Conservation (phyloP, 768 basidiomycete genomes). For the Krasilnikovozyma curviuscula region DNA sequence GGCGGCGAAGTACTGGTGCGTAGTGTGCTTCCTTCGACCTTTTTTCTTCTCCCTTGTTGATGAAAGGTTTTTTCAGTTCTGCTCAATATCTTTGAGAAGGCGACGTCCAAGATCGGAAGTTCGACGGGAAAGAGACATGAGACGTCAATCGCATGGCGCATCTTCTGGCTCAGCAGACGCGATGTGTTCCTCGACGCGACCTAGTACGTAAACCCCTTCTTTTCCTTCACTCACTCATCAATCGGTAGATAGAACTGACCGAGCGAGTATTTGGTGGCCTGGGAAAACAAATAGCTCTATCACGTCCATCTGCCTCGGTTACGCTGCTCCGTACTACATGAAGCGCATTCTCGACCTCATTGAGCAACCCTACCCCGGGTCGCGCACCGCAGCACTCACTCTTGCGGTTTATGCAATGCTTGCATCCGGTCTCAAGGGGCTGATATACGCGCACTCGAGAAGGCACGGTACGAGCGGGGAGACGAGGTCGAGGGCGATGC, state of each 20-base stretch:
- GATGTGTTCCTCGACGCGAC: neutral
- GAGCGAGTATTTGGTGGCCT: too few relatives aligned
- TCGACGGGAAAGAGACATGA: neutral
- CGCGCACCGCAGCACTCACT: constrained; percentile 45
- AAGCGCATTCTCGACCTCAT: constrained; percentile 47
- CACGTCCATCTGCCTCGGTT: constrained; percentile 49
- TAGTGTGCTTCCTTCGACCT: neutral
- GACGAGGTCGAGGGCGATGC: constrained; percentile 51
- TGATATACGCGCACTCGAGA: constrained; percentile 15
- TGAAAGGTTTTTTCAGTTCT: neutral
- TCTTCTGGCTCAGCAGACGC: neutral
- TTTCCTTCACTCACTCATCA: neutral
- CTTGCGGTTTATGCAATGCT: constrained; percentile 59
- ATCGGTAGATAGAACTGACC: neutral
- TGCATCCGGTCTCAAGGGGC: constrained; percentile 38
- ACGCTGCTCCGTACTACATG: constrained; percentile 66
- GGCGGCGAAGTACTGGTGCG: neutral
- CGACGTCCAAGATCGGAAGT: neutral
- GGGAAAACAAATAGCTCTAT: neutral
- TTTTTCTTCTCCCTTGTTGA: neutral
- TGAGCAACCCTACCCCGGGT: constrained; percentile 33
- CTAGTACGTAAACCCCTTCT: neutral
- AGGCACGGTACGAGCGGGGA: neutral
- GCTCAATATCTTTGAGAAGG: neutral
- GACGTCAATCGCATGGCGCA: neutral